phyloP scores from a whole-genome alignment of 164 flowering plant species.

The Echeveria elegans region DNA sequence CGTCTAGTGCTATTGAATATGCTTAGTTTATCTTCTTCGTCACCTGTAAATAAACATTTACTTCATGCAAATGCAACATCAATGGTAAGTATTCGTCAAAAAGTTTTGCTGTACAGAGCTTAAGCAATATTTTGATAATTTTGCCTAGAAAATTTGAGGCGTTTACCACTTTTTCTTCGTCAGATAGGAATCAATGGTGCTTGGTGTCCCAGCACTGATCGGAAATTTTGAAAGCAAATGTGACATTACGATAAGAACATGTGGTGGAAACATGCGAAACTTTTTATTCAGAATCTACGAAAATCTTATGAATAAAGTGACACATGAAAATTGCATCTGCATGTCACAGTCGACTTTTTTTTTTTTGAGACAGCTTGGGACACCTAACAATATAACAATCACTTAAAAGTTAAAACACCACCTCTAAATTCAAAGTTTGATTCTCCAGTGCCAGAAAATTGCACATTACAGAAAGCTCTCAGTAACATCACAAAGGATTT shows the following conservation, averaged over 20 bases:
- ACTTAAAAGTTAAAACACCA: too few species aligned
- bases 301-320: neutral
- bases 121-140: too few species aligned
- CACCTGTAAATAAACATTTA: neutral
- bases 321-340: neutral
- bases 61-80: neutral
- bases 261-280: neutral
- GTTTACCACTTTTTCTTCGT: too few species aligned
- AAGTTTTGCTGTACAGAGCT: neutral
- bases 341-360: neutral
- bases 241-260: neutral
- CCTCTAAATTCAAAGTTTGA: too few species aligned
- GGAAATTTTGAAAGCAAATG: neutral
- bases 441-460: too few species aligned
- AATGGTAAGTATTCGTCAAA: too few species aligned
- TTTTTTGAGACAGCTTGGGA: neutral
- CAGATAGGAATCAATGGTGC: too few species aligned
- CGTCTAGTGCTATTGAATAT: neutral
- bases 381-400: neutral
- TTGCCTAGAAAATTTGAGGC: too few species aligned
- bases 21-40: neutral
- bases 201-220: too few species aligned
- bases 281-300: neutral
- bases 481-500: too few species aligned
- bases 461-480: too few species aligned